These are phyloP conservation scores for Xylariaceae sp. DNA, from an alignment of 2,329 filamentous ascomycete genomes.

Conservation along the genomic window DNA sequence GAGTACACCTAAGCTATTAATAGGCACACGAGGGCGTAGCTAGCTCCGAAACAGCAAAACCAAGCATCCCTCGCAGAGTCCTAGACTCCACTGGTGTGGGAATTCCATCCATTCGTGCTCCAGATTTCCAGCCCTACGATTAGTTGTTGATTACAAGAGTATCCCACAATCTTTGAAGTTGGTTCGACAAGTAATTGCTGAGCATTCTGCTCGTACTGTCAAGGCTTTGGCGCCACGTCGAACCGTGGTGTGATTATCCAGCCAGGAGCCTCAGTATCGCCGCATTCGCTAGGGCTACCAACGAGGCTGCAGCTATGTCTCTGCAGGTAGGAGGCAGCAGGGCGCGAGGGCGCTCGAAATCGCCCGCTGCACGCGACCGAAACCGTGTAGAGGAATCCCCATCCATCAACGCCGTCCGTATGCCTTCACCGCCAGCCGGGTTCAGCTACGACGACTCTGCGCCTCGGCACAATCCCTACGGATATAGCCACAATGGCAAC, in stretches of 20 bases:
- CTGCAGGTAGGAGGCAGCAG: constrained; percentile 46
- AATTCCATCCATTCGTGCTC: constrained; percentile 7
- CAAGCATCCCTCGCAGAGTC: not conserved
- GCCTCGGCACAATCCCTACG: constrained; percentile 33
- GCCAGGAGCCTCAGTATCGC: too few relatives aligned
- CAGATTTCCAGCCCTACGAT: constrained; percentile 14
- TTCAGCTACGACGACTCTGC: constrained; percentile 41
- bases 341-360: constrained; percentile 47
- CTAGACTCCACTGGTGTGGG: constrained; percentile 12
- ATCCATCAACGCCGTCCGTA: constrained; percentile 40
- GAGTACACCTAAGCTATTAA: too few relatives aligned
- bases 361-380: constrained; percentile 39
- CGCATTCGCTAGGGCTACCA: too few relatives aligned
- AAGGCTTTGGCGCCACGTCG: not conserved
- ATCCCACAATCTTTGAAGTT: constrained; percentile 20
- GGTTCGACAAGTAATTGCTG: constrained; percentile 9
- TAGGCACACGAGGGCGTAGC: too few relatives aligned
- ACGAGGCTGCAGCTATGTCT: constrained; percentile 42
- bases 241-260: not conserved
- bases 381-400: constrained; percentile 31
- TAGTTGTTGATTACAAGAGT: not conserved
- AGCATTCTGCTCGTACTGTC: constrained; percentile 3
- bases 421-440: constrained; percentile 38
- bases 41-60: constrained; percentile 14
- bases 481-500: constrained; percentile 32